Conservation (phyloP, 768 basidiomycete species). For the Lepiota venenata region DNA sequence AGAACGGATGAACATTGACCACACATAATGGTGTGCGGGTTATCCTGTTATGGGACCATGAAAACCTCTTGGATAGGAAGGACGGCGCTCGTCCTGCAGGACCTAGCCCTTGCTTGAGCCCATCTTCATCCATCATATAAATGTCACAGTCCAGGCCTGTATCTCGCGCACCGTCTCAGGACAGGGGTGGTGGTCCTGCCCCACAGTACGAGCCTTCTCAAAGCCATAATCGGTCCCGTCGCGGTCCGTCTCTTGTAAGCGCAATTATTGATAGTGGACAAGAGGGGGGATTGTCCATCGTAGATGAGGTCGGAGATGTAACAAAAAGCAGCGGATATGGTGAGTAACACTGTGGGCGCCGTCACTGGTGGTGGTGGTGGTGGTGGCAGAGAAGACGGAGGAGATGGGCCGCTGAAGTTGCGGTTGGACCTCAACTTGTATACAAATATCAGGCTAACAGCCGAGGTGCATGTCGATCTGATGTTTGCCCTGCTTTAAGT, state of each 20-base stretch:
- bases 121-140: too few species aligned
- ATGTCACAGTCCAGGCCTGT: constrained; percentile 9
- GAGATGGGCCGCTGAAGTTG: constrained; percentile 20
- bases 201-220: constrained; percentile 5
- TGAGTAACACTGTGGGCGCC: neutral
- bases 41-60: too few species aligned
- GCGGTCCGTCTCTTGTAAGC: constrained; percentile 10
- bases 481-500: constrained; percentile 27
- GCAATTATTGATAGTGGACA: constrained; percentile 2
- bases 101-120: too few species aligned
- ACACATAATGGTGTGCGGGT: too few species aligned
- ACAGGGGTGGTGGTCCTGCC: neutral
- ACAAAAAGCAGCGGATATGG: neutral
- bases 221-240: constrained; percentile 16
- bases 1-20: too few species aligned
- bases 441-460: constrained; percentile 30
- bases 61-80: too few species aligned
- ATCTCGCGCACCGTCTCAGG: constrained; percentile 9
- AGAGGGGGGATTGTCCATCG: constrained; percentile 15
- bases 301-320: constrained; percentile 19
- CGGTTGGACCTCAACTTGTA: constrained; percentile 30
- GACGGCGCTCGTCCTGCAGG: too few species aligned
- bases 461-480: constrained; percentile 29
- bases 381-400: neutral
- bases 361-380: constrained; percentile 10